These are phyloP conservation scores for Macaranga tanarius DNA, from an alignment of 441 rosid species.

Conservation along the genomic window DNA sequence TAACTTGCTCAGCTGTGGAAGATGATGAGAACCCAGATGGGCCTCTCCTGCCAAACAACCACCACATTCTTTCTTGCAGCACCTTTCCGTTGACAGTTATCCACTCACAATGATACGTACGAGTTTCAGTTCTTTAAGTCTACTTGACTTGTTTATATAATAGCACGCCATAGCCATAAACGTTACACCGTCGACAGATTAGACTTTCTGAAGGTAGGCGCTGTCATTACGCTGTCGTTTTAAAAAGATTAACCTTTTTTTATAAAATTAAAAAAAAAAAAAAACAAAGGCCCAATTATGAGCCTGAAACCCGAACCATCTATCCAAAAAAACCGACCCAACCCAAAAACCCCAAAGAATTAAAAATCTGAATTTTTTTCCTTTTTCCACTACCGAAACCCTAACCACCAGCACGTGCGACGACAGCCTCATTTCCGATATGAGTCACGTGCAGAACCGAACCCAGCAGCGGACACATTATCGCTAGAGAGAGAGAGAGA, in stretches of 20 bases:
- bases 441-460: slow-evolving; percentile 38
- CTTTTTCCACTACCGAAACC: slow-evolving; percentile 13
- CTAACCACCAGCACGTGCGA: slow-evolving; percentile 35
- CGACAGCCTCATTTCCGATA: slow-evolving; percentile 22
- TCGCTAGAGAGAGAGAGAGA: slow-evolving; percentile 17
- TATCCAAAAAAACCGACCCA: background rate
- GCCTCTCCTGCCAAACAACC: slow-evolving; percentile 33
- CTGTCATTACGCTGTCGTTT: too few species aligned
- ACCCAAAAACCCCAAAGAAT: background rate
- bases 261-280: background rate
- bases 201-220: too few species aligned
- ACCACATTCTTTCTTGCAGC: slow-evolving; percentile 29
- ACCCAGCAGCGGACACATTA: slow-evolving; percentile 20
- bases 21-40: slow-evolving; percentile 45
- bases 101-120: too few species aligned
- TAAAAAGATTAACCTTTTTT: too few species aligned
- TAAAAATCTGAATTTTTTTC: background rate
- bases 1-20: slow-evolving; percentile 48
- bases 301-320: too few species aligned
- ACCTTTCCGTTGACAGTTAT: too few species aligned
- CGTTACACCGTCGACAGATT: too few species aligned
- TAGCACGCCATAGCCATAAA: too few species aligned
- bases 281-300: background rate
- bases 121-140: too few species aligned
- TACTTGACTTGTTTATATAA: too few species aligned